Conservation (phyloP, 768 basidiomycete species). For the Cystobasidium ongulense region DNA sequence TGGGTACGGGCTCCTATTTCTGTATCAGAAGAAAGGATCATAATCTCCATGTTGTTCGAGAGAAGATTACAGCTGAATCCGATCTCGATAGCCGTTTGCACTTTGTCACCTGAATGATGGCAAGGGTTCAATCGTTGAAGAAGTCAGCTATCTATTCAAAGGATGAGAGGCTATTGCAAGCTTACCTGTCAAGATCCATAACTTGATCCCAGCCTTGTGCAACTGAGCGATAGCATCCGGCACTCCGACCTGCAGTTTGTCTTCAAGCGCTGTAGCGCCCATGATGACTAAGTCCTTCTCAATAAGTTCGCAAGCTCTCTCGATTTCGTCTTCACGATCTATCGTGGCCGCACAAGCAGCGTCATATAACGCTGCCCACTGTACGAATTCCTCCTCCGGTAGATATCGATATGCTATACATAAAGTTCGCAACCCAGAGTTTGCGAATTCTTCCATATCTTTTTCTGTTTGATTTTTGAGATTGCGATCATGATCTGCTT, state of each 20-base stretch:
- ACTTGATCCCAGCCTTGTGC: constrained; percentile 86
- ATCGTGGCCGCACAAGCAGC: constrained; percentile 65
- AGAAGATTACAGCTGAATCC: constrained; percentile 92
- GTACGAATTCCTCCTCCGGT: constrained; percentile 70
- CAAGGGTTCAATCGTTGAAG: not conserved
- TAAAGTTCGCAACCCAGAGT: constrained; percentile 79
- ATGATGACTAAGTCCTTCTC: constrained; percentile 76
- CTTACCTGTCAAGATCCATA: constrained; percentile 91
- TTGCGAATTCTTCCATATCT: constrained; percentile 91
- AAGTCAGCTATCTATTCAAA: not conserved
- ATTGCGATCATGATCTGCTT: constrained; percentile 61
- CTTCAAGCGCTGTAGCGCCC: constrained; percentile 91
- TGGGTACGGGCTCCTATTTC: constrained; percentile 67
- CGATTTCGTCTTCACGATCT: constrained; percentile 83
- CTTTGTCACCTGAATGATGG: constrained; percentile 67
- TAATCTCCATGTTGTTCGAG: constrained; percentile 88
- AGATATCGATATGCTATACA: constrained; percentile 76
- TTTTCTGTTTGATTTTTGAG: constrained; percentile 68
- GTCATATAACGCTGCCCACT: constrained; percentile 73
- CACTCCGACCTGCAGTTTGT: constrained; percentile 93
- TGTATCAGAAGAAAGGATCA: constrained; percentile 85
- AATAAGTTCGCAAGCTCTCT: constrained; percentile 71
- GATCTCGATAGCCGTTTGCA: constrained; percentile 97
- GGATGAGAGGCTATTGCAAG: not conserved
- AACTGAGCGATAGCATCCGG: constrained; percentile 89